phyloP scores from a whole-genome alignment of 768 basidiomycete species.

The Pleurotus djamor region DNA sequence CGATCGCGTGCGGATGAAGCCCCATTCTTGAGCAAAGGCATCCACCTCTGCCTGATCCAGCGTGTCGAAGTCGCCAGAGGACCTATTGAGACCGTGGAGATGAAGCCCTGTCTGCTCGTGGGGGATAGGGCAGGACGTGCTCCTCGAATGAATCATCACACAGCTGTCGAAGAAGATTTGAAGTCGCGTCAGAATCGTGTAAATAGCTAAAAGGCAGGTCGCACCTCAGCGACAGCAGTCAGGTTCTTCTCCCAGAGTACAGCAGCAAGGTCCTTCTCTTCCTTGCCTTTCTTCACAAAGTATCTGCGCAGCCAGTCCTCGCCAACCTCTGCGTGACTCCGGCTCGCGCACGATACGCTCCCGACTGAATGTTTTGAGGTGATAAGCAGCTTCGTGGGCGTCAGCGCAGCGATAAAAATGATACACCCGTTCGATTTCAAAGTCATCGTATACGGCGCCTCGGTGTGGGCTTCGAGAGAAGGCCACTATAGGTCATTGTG shows the following conservation, averaged over 20 bases:
- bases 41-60: constrained; percentile 66
- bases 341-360: constrained; percentile 29
- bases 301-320: constrained; percentile 81
- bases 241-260: constrained; percentile 78
- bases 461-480: constrained; percentile 44
- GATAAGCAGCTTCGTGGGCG: constrained; percentile 69
- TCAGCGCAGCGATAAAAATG: constrained; percentile 89
- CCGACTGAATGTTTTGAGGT: constrained; percentile 95
- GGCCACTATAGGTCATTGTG: constrained; percentile 60
- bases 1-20: constrained; percentile 80
- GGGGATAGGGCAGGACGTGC: constrained; percentile 84
- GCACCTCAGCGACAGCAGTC: constrained; percentile 91
- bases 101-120: constrained; percentile 87
- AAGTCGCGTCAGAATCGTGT: neutral
- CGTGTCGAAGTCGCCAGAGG: constrained; percentile 66
- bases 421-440: constrained; percentile 97
- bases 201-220: constrained; percentile 13
- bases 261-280: constrained; percentile 71
- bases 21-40: constrained; percentile 85
- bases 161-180: constrained; percentile 52
- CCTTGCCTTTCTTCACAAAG: constrained; percentile 55
- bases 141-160: constrained; percentile 98
- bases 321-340: constrained; percentile 81
- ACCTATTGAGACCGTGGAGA: constrained; percentile 86
- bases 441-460: constrained; percentile 47